Base-by-base conservation (phyloP, 108 stramenopile species). In the Seminavis robusta region DNA sequence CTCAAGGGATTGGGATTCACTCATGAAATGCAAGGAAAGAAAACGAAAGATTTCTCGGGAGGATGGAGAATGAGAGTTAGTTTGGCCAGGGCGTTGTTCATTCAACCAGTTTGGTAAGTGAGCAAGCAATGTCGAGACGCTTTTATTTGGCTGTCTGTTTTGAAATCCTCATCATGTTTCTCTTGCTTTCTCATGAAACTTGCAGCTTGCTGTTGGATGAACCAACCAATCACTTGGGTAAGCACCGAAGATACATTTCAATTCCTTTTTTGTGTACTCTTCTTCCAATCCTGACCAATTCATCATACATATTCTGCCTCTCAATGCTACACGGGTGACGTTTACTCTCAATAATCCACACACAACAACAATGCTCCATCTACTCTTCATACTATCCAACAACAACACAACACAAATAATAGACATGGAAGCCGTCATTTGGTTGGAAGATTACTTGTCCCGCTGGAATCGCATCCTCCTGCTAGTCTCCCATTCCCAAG, bases 41-140 rank as follows among this genome's bases (percentile, higher is more conserved):
- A 76, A 34, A 98, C 98, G 36, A 73, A 78, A 55, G 97, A 98
- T 53, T 98, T 99, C 64, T 80, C 77, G 56, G 99, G 99, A 47
- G 99, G 99, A 16, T 99, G 99, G 99, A 67, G 98, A 21, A 98
- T 98, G 98, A 77, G 98, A 26, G 96, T 99, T 30, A 87, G 94
- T 4, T 63, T 98, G 45, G 96, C 96, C 17, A 66, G 95, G 19
- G 98, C 98, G 20, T 76, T 99, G 30, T 99, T 98, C 71, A 78
- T 99, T 47, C 89, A 97, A 75, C 98, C 98, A 17, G 92, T 59
- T 60, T 99, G 55, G 52, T 69, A 43, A 28, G 61, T 74, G 21
- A 25, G 76, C 61, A 92, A 93, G 59, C 91, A 96, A 50, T 75
- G 81, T 13, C 11, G 36, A 37, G 9, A 0, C 13, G 1, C 26